Percentiles rank a stretch among this genome's conserved stretches.
Conservation (phyloP, 1,139 yeast species). For the Saccharomyces hybrid region DNA sequence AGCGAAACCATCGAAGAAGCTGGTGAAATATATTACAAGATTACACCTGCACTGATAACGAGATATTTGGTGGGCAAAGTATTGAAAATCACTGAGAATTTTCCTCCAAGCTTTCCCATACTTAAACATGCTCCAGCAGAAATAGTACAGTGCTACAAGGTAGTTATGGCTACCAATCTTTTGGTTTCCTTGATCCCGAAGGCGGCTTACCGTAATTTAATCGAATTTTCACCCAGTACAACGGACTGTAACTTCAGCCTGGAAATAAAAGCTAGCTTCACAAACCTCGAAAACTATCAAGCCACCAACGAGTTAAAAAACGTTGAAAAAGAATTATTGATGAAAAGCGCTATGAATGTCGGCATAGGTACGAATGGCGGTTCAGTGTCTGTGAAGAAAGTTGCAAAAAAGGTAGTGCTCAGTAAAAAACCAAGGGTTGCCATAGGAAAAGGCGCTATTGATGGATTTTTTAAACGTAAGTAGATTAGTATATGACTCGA, state of each 20-base stretch:
- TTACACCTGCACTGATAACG: constrained; percentile 34
- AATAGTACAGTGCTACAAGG: constrained; percentile 13
- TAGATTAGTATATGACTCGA: background rate
- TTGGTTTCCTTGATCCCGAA: constrained; percentile 27
- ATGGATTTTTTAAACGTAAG: constrained; percentile 45
- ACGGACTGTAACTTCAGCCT: background rate
- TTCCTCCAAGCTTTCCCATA: constrained; percentile 30
- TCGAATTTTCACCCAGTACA: constrained; percentile 2
- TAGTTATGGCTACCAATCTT: constrained; percentile 21
- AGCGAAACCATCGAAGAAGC: constrained; percentile 44
- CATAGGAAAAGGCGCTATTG: constrained; percentile 56
- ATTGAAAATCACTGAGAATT: constrained; percentile 27
- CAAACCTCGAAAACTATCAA: constrained; percentile 7
- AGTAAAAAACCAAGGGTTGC: constrained; percentile 38
- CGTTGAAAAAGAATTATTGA: constrained; percentile 20
- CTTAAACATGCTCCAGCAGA: constrained; percentile 20
- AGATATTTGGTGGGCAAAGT: constrained; percentile 35
- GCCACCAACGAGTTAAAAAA: constrained; percentile 7
- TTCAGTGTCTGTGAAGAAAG: constrained; percentile 1
- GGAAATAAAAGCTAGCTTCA: background rate
- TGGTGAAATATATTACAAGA: constrained; percentile 44
- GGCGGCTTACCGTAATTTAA: constrained; percentile 16
- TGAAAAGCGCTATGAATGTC: constrained; percentile 24
- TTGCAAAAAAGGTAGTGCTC: constrained; percentile 14
- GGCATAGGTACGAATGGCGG: constrained; percentile 13